Conservation (phyloP, 306 rosid genomes). For the Alnus glutinosa region DNA sequence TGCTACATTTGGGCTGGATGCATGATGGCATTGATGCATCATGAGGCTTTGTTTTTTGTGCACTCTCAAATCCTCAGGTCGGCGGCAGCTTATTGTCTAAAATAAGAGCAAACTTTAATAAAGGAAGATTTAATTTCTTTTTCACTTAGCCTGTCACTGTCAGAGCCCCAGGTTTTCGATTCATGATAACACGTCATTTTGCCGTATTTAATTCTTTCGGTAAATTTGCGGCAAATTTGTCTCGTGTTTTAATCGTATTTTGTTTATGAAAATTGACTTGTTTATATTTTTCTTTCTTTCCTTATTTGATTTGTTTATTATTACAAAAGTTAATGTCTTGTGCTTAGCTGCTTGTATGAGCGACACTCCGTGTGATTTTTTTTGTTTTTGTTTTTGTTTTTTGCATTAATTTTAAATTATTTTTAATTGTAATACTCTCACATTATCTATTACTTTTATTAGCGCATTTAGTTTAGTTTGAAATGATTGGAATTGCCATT, state of each 20-base stretch:
- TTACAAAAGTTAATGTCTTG: too few relatives aligned
- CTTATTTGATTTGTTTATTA: too few relatives aligned
- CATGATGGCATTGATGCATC: neutral
- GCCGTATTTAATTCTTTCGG: neutral
- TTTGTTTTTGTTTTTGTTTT: too few relatives aligned
- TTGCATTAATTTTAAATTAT: too few relatives aligned
- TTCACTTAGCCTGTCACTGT: neutral
- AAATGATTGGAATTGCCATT: too few relatives aligned
- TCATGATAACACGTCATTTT: neutral
- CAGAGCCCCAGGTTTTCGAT: neutral
- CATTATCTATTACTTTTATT: too few relatives aligned
- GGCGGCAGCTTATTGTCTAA: slow-evolving; percentile 14
- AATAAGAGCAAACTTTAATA: slow-evolving; percentile 8
- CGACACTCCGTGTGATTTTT: too few relatives aligned
- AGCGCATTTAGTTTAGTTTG: too few relatives aligned
- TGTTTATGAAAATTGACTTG: neutral
- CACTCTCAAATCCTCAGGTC: slow-evolving; percentile 24
- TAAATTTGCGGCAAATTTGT: too few relatives aligned
- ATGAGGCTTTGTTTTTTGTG: slow-evolving; percentile 8
- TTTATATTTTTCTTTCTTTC: neutral
- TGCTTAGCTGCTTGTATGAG: too few relatives aligned
- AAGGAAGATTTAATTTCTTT: neutral
- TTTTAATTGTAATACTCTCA: too few relatives aligned
- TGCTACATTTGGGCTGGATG: slow-evolving; percentile 17
- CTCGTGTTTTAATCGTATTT: too few relatives aligned